phyloP scores from a whole-genome alignment of 2,329 filamentous ascomycete genomes.

The Eutypa lata region DNA sequence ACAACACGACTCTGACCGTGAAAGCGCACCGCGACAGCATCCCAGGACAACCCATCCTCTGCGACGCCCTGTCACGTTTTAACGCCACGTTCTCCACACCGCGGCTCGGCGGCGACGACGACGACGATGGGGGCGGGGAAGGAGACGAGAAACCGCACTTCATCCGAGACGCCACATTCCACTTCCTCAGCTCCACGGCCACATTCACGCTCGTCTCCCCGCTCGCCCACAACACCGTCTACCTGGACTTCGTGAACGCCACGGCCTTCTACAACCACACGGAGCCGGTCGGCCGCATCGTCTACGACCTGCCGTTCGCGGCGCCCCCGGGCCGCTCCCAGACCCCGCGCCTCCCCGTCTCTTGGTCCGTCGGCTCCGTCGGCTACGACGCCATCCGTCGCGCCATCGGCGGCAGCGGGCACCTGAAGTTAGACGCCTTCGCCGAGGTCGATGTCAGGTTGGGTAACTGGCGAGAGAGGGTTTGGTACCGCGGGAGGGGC shows the following conservation, averaged over 20 bases:
- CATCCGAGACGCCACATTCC: constrained; percentile 81
- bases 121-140: constrained; percentile 35
- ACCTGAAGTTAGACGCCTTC: constrained; percentile 72
- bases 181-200: constrained; percentile 82
- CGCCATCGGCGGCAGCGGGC: constrained; percentile 76
- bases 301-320: constrained; percentile 70
- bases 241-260: constrained; percentile 77
- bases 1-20: constrained; percentile 77
- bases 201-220: constrained; percentile 82
- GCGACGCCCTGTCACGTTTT: constrained; percentile 68
- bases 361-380: constrained; percentile 72
- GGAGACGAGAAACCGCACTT: constrained; percentile 59
- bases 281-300: constrained; percentile 72
- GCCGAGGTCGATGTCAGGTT: constrained; percentile 74
- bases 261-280: constrained; percentile 82
- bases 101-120: constrained; percentile 47
- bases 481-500: constrained; percentile 68
- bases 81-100: constrained; percentile 72
- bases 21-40: constrained; percentile 69
- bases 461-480: constrained; percentile 68
- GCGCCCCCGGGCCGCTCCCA: constrained; percentile 71
- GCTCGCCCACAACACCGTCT: constrained; percentile 67
- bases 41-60: constrained; percentile 69
- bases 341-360: constrained; percentile 76
- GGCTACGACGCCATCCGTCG: constrained; percentile 79